phyloP scores from a whole-genome alignment of 176 grass and related monocot genomes.

The Olyra latifolia region DNA sequence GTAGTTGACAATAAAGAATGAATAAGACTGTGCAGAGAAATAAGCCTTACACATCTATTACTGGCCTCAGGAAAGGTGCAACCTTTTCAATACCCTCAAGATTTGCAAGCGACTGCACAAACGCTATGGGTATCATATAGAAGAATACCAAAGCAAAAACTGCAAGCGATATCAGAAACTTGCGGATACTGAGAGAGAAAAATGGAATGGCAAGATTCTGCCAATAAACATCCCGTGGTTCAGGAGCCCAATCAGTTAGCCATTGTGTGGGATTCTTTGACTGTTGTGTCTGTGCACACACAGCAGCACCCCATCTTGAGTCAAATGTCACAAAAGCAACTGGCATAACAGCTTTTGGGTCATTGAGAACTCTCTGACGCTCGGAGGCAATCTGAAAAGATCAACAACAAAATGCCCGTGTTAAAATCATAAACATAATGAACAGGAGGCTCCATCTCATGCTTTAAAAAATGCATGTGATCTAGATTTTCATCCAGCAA shows the following conservation, averaged over 20 bases:
- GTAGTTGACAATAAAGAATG: neutral
- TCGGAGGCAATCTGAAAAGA: constrained; percentile 72
- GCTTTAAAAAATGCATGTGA: neutral
- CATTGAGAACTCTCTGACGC: constrained; percentile 74
- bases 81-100: constrained; percentile 97
- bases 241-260: constrained; percentile 93
- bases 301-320: constrained; percentile 94
- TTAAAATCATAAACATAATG: constrained; percentile 15
- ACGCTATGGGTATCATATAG: constrained; percentile 96
- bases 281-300: constrained; percentile 97
- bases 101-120: constrained; percentile 99
- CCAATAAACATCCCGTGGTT: constrained; percentile 97
- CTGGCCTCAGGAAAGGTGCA: constrained; percentile 85
- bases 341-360: constrained; percentile 90
- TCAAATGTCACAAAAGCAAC: constrained; percentile 97
- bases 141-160: constrained; percentile 92
- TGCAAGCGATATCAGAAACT: constrained; percentile 70
- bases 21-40: constrained; percentile 19
- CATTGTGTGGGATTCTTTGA: constrained; percentile 89
- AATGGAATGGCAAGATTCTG: constrained; percentile 94
- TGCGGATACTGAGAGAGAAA: constrained; percentile 90
- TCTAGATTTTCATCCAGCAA: neutral
- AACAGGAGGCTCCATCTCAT: neutral
- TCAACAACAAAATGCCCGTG: neutral
- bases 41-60: constrained; percentile 78